Conservation (phyloP, 768 basidiomycete genomes). For the Suillus paluster region DNA sequence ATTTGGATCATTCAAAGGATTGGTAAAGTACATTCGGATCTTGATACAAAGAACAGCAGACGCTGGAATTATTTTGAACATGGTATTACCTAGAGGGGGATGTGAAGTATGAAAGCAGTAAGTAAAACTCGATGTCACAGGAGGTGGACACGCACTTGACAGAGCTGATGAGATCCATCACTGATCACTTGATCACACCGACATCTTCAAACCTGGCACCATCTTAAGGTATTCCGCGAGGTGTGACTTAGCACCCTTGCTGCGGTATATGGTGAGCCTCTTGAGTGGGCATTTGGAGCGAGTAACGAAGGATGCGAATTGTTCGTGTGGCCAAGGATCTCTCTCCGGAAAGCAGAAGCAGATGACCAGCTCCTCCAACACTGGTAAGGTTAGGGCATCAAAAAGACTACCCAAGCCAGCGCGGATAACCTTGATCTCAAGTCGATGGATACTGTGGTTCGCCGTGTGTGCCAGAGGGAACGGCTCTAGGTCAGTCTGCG, state of each 20-base stretch:
- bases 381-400: slow-evolving; percentile 24
- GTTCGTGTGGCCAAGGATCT: slow-evolving; percentile 31
- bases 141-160: background rate
- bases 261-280: slow-evolving; percentile 29
- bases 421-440: slow-evolving; percentile 36
- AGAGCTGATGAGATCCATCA: background rate
- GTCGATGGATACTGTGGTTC: slow-evolving; percentile 21
- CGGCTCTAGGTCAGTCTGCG: slow-evolving; percentile 14
- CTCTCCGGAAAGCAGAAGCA: slow-evolving; percentile 36
- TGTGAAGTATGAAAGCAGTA: background rate
- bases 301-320: slow-evolving; percentile 27
- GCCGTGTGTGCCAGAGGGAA: slow-evolving; percentile 19
- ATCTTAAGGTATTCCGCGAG: slow-evolving; percentile 26
- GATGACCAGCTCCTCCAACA: slow-evolving; percentile 35
- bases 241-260: slow-evolving; percentile 21
- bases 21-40: background rate
- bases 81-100: background rate
- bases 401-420: slow-evolving; percentile 28
- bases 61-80: background rate
- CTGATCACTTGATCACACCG: background rate
- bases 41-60: background rate
- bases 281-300: slow-evolving; percentile 30
- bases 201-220: slow-evolving; percentile 23
- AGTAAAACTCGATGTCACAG: background rate
- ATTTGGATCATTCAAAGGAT: background rate